These are phyloP conservation scores for Diaporthe longicolla DNA, from an alignment of 2,329 filamentous ascomycete species.

Conservation along the genomic window DNA sequence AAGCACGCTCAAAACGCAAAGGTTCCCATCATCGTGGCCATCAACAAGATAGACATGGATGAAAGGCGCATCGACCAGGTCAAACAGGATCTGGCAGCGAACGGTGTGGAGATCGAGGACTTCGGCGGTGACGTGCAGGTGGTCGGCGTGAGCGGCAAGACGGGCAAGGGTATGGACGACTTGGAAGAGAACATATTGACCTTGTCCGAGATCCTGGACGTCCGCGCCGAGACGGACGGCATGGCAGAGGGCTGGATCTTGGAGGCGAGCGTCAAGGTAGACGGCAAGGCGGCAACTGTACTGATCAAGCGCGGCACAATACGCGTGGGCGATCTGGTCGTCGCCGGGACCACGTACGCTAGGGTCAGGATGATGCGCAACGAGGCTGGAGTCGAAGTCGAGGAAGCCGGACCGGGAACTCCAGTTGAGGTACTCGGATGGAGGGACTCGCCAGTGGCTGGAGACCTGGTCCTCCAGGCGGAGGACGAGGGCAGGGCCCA, in stretches of 20 bases:
- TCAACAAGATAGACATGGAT: slow-evolving; percentile 90
- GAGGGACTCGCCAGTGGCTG: slow-evolving; percentile 85
- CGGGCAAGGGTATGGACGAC: slow-evolving; percentile 89
- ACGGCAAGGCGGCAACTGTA: slow-evolving; percentile 88
- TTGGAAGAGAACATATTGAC: slow-evolving; percentile 92
- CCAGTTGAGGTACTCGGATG: slow-evolving; percentile 97
- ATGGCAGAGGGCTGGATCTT: slow-evolving; percentile 93
- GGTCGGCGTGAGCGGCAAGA: slow-evolving; percentile 92
- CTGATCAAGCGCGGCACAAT: slow-evolving; percentile 91
- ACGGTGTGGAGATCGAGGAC: slow-evolving; percentile 94
- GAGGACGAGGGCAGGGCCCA: slow-evolving; percentile 83
- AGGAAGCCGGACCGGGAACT: slow-evolving; percentile 85
- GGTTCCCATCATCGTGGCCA: slow-evolving; percentile 96
- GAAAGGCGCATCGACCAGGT: slow-evolving; percentile 85
- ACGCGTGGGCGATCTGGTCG: slow-evolving; percentile 83
- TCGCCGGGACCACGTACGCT: slow-evolving; percentile 90
- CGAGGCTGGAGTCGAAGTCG: slow-evolving; percentile 81
- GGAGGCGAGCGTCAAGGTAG: slow-evolving; percentile 88
- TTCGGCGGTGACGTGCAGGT: slow-evolving; percentile 95
- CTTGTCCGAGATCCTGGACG: slow-evolving; percentile 90
- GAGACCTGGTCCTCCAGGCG: slow-evolving; percentile 89
- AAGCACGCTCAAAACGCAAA: slow-evolving; percentile 90
- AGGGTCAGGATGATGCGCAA: slow-evolving; percentile 88
- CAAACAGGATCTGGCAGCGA: slow-evolving; percentile 85
- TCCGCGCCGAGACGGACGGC: slow-evolving; percentile 83